Percentiles rank a stretch among this genome's conserved stretches.
Conservation (phyloP, 140 eudicot genomes). For the Anethum foeniculum region DNA sequence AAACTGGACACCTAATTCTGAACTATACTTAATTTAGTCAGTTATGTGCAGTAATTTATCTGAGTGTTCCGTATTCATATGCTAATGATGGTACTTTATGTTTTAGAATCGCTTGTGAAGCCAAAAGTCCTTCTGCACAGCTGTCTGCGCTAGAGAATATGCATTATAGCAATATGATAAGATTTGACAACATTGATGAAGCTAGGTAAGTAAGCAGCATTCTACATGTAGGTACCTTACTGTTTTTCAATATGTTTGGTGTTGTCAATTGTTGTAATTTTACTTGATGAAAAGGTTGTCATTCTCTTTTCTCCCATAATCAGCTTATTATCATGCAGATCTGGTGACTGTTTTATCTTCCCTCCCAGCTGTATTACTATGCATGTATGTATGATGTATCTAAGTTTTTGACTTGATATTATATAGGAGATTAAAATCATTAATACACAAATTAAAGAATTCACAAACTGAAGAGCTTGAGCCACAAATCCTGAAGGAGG, state of each 20-base stretch:
- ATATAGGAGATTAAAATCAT: constrained; percentile 60
- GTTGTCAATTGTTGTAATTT: neutral
- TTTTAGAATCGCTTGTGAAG: constrained; percentile 69
- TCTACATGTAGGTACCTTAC: neutral
- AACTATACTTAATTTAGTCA: neutral
- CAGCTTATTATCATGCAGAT: neutral
- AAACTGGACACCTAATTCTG: neutral
- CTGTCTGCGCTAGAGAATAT: constrained; percentile 85
- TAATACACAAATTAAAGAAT: constrained; percentile 50
- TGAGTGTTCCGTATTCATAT: neutral
- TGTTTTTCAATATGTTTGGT: neutral
- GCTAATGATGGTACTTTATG: constrained; percentile 19
- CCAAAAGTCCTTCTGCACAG: constrained; percentile 53
- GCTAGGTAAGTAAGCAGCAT: constrained; percentile 55
- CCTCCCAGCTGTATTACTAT: constrained; percentile 1
- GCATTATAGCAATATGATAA: constrained; percentile 94
- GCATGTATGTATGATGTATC: neutral
- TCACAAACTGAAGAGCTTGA: constrained; percentile 32
- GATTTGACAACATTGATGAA: constrained; percentile 87
- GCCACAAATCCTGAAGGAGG: constrained; percentile 26
- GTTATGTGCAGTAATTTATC: neutral
- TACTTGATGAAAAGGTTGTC: neutral
- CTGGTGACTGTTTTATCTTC: neutral
- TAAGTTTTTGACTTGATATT: constrained; percentile 5
- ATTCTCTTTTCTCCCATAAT: neutral